These are phyloP conservation scores for Crithidia mellificae DNA, from an alignment of 208 protist genomes.

Conservation along the genomic window DNA sequence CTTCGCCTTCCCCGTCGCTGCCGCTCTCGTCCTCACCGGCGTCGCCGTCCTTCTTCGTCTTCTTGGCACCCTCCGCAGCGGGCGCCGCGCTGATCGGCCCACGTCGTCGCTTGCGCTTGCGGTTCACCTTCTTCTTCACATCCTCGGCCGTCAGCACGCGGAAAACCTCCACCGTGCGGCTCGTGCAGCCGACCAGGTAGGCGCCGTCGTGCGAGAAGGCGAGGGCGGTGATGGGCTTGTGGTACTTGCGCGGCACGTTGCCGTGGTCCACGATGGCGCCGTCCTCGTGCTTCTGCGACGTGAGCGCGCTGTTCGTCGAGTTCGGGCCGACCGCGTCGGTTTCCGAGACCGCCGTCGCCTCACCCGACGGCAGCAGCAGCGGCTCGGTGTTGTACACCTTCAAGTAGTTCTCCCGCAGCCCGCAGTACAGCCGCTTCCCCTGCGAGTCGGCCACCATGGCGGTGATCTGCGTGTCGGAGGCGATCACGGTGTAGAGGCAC, in stretches of 20 bases:
- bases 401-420: conserved; percentile 82
- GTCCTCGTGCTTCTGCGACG: conserved; percentile 1
- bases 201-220: conserved; percentile 65
- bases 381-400: conserved; percentile 84
- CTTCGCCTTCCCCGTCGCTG: conserved; percentile 9
- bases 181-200: conserved; percentile 80
- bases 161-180: conserved; percentile 88
- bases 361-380: conserved; percentile 26
- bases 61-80: too few species aligned
- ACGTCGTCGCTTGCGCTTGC: conserved; percentile 73
- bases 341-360: not conserved
- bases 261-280: conserved; percentile 68
- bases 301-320: too few species aligned
- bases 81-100: too few species aligned
- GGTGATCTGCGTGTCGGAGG: conserved; percentile 79
- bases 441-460: conserved; percentile 64
- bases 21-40: not conserved
- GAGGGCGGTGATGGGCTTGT: conserved; percentile 81
- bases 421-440: conserved; percentile 79
- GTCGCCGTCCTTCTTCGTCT: too few species aligned
- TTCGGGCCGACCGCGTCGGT: not conserved
- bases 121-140: conserved; percentile 67
- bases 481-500: conserved; percentile 89
- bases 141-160: conserved; percentile 67
- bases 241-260: conserved; percentile 62